These are phyloP conservation scores for Amanita subjunquillea DNA, from an alignment of 768 basidiomycete genomes.

Conservation along the genomic window DNA sequence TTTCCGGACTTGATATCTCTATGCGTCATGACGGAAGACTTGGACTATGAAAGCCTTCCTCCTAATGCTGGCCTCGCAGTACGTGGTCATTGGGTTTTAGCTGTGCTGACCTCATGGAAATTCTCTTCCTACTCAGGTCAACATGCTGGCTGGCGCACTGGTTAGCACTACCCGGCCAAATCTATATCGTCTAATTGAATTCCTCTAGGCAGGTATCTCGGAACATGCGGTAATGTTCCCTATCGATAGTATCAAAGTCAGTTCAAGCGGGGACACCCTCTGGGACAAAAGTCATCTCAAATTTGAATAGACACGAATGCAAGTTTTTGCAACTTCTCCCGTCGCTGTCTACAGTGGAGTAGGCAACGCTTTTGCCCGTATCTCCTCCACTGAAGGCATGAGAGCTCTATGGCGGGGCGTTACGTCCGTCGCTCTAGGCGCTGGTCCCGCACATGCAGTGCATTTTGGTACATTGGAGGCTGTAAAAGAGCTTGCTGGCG, in stretches of 20 bases:
- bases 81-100: slow-evolving; percentile 15
- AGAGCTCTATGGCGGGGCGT: slow-evolving; percentile 93
- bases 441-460: slow-evolving; percentile 95
- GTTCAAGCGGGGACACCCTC: slow-evolving; percentile 14
- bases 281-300: background rate
- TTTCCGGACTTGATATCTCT: background rate
- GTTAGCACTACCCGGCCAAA: slow-evolving; percentile 37
- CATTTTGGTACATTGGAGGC: slow-evolving; percentile 96
- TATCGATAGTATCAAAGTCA: slow-evolving; percentile 94
- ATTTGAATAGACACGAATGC: slow-evolving; percentile 85
- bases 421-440: slow-evolving; percentile 89
- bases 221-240: slow-evolving; percentile 99
- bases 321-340: slow-evolving; percentile 84
- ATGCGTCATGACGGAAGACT: slow-evolving; percentile 27
- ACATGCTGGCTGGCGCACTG: slow-evolving; percentile 95
- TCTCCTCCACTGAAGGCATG: slow-evolving; percentile 90
- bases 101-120: slow-evolving; percentile 4
- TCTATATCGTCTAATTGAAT: slow-evolving; percentile 4
- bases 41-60: slow-evolving; percentile 44
- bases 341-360: slow-evolving; percentile 83
- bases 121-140: slow-evolving; percentile 44
- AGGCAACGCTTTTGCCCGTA: slow-evolving; percentile 83
- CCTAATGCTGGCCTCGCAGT: slow-evolving; percentile 75
- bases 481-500: slow-evolving; percentile 87
- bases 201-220: slow-evolving; percentile 84